Evolutionary conservation across 768 basidiomycete genomes (phyloP), one percentile per base, ranked within the genome.

Genomic region (Mycena maculata): DNA sequence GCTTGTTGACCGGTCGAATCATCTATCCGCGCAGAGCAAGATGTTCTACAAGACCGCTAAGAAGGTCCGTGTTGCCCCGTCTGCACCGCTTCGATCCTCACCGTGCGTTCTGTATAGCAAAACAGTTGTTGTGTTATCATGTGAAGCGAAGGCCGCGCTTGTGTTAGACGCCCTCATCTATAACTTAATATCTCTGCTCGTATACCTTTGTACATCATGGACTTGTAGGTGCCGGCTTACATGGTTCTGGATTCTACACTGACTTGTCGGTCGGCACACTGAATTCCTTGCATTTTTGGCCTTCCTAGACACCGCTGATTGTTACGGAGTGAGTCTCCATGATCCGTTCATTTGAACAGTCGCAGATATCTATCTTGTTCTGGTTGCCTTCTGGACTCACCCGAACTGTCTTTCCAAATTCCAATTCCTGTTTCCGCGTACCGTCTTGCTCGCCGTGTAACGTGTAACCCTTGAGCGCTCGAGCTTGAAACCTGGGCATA

Each of bases 1-100:
- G 77, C 84, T 99, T 11, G 97, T 99, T 15, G 96, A 98, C 74
- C 88, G 96, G 41, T 98, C 96, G 61, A 91, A 93, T 75, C 91
- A 92, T 36, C 80, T 98, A 60, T 94, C 95, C 41, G 83, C 88
- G 18, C 94, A 96, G 81, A 94, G 90, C 81, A 98, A 98, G 89
- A 93, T 94, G 92, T 99, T 99, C 78, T 99, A 98, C 85, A 98
- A 98, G 91, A 98, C 96, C 10, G 95, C 97, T 2, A 99, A 98
- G 92, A 97, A 96, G 92, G 96, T 95, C 60, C 56, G 86, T 74
- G 4, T 13, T 22, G 54, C 31, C 22, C 55, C 41, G 23, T 55
- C n/a, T 12, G 16, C 41, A 11, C 33, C 23, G n/a, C 15, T 27
- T 48, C 6, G 16, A 30, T 57, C 31, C 52, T 64, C 49, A 20